phyloP scores from a whole-genome alignment of 1,284 basidiomycete genomes.

The Fomitiporia mediterranea region DNA sequence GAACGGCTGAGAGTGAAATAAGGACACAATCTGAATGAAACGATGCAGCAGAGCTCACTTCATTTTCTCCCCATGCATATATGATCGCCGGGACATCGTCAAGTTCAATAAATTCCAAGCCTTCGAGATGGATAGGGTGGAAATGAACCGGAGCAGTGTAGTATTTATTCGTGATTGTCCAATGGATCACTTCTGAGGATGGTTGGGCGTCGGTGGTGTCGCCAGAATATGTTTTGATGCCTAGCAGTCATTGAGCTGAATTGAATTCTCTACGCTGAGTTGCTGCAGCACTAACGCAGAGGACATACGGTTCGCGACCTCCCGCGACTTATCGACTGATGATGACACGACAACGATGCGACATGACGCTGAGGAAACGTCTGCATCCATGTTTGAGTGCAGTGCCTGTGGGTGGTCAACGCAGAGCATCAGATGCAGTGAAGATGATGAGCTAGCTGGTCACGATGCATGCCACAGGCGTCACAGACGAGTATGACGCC shows the following conservation, averaged over 20 bases:
- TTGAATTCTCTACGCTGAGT: constrained; percentile 4
- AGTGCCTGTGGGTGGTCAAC: not conserved
- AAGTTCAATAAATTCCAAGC: constrained; percentile 35
- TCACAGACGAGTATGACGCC: not conserved
- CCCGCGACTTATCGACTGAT: constrained; percentile 35
- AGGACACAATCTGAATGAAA: not conserved
- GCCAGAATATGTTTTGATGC: constrained; percentile 28
- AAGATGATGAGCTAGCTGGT: not conserved
- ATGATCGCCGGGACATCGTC: constrained; percentile 61
- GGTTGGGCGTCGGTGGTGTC: constrained; percentile 20
- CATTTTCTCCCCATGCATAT: constrained; percentile 61
- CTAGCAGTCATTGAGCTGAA: constrained; percentile 17
- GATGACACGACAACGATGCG: constrained; percentile 48
- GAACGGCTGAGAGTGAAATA: constrained; percentile 40
- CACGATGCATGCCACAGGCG: not conserved
- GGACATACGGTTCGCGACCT: constrained; percentile 45
- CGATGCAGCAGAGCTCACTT: constrained; percentile 42
- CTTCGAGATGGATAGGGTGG: constrained; percentile 42
- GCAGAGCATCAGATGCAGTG: not conserved
- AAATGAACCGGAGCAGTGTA: constrained; percentile 78
- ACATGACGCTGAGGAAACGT: constrained; percentile 27
- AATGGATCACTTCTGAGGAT: constrained; percentile 42
- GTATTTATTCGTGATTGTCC: constrained; percentile 82
- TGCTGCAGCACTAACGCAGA: constrained; percentile 12
- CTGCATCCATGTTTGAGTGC: constrained; percentile 6